Evolutionary conservation across 2,329 filamentous ascomycete species (phyloP), one percentile per base, ranked within the genome.

Genomic region (Metarhizium humberi): DNA sequence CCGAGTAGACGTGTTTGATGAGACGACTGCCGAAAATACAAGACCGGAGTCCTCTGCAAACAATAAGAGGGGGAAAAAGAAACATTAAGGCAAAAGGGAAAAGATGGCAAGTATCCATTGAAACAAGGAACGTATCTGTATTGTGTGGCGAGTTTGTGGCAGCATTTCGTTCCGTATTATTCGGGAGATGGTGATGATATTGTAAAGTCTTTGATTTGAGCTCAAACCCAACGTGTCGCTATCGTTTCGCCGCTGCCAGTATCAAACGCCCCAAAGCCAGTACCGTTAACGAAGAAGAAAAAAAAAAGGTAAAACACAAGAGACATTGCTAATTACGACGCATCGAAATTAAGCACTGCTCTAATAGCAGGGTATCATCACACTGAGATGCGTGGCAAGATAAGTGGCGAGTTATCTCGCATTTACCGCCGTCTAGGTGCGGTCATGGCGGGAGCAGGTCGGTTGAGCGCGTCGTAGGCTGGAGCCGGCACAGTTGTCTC

Each of bases 401-500:
- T 36, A 25, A 13, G 32, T 32, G 42, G 42, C 38, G 38, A 20
- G 30, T 48, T 34, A 38, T 30, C n/a, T 11, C 14, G 4, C 18
- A 11, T 55, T 64, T 69, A 75, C 61, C 73, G 69, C 59, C 72
- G 68, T 52, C 73, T 65, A 29, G 70, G 66, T 32, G 73, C 70
- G 52, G 72, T 67, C 55, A 80, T 71, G 25, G 73, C 68, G 3
- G 78, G 72, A 40, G 75, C 69, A 53, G 77, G 69, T 59, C 78
- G 75, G 59, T 68, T 76, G 66, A 80, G 71, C 18, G 74, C 62
- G 51, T 81, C 78, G 62, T 80, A 81, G 18, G 67, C 69, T 25
- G 78, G 71, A 25, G 73, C 69, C 29, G 78, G 72, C n/a, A 79
- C 75, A 2, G 75, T 73, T 11, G 77, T 74, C 62, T 89, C 85